Conservation (phyloP, 768 basidiomycete species). For the Boletus speciosus region DNA sequence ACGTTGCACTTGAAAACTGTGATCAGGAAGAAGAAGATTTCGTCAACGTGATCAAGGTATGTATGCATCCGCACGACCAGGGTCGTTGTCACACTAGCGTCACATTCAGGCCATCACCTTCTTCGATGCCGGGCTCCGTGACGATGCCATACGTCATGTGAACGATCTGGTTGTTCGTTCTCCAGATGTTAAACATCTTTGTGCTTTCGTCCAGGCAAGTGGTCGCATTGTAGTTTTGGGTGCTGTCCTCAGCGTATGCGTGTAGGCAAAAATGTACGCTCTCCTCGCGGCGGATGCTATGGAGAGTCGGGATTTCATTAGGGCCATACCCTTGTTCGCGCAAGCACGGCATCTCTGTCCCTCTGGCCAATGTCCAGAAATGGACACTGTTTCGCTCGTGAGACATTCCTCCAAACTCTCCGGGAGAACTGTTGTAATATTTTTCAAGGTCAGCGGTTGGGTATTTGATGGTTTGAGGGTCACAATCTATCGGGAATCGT, state of each 20-base stretch:
- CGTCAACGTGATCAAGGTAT: conserved; percentile 11
- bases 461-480: conserved; percentile 10
- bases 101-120: conserved; percentile 8
- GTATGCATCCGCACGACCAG: not conserved
- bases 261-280: conserved; percentile 16
- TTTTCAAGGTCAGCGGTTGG: conserved; percentile 16
- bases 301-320: not conserved
- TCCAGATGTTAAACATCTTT: not conserved
- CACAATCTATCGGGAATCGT: conserved; percentile 4
- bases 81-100: not conserved
- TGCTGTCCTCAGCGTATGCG: not conserved
- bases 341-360: conserved; percentile 15
- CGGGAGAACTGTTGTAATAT: not conserved
- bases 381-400: conserved; percentile 17
- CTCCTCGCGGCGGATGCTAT: conserved; percentile 9
- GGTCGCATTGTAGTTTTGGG: not conserved
- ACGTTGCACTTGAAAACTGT: not conserved
- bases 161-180: not conserved
- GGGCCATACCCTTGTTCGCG: not conserved
- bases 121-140: conserved; percentile 1
- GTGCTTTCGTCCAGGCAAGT: conserved; percentile 15
- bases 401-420: not conserved
- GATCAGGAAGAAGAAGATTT: conserved; percentile 4
- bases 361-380: not conserved
- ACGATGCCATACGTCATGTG: conserved; percentile 1